Evolutionary conservation across 1,284 basidiomycete species (phyloP).

Genomic region (Moniliophthora roreri): DNA sequence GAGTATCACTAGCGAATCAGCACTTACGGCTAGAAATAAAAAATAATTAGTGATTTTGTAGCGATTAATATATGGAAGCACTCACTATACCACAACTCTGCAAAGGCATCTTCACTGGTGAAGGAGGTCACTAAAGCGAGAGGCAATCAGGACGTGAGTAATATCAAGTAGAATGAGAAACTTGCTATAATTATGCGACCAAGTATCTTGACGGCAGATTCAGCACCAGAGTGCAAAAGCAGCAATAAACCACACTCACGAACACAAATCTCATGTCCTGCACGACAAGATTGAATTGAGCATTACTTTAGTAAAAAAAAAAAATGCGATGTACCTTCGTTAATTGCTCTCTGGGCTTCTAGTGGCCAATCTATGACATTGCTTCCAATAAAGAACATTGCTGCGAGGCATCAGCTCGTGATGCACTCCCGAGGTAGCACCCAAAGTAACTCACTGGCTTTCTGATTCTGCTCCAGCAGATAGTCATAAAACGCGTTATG

Average conservation of each 20-base stretch:
- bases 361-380: conserved; percentile 74
- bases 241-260: conserved; percentile 37
- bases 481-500: conserved; percentile 65
- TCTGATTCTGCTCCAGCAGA: conserved; percentile 61
- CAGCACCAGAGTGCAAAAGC: neutral
- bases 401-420: conserved; percentile 22
- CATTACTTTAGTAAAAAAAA: neutral
- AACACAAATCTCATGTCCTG: conserved; percentile 62
- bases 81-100: conserved; percentile 77
- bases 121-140: conserved; percentile 59
- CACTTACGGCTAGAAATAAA: neutral
- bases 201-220: conserved; percentile 41
- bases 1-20: too few species aligned
- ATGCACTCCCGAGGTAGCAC: neutral
- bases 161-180: neutral
- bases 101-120: conserved; percentile 72
- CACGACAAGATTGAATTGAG: neutral
- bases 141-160: neutral
- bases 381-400: conserved; percentile 80
- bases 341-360: conserved; percentile 65
- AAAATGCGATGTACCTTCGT: conserved; percentile 42
- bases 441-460: conserved; percentile 52
- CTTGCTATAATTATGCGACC: conserved; percentile 53
- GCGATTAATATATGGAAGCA: conserved; percentile 4
- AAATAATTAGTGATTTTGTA: neutral